phyloP scores from a whole-genome alignment of 352 stramenopile genomes.

The Globisporangium middletonii region DNA sequence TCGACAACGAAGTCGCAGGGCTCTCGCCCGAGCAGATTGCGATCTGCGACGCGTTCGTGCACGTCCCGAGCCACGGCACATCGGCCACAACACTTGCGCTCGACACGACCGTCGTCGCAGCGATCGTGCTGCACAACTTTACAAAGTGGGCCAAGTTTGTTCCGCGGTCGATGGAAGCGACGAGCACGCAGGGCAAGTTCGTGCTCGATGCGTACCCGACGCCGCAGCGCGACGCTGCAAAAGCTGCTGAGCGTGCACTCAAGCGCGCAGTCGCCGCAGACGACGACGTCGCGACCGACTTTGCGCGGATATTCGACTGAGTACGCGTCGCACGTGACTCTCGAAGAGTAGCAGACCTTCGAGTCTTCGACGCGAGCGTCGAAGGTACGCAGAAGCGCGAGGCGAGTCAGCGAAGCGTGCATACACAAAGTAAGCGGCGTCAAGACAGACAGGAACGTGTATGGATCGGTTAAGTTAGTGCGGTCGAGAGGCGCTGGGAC shows the following conservation, averaged over 20 bases:
- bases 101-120: conserved; percentile 57
- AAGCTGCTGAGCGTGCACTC: conserved; percentile 38
- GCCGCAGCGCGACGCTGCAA: conserved; percentile 30
- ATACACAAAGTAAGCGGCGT: too few relatives aligned
- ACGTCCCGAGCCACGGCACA: conserved; percentile 48
- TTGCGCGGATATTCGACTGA: conserved; percentile 47
- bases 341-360: too few relatives aligned
- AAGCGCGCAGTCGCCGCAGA: conserved; percentile 30
- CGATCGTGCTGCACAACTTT: conserved; percentile 67
- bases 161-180: conserved; percentile 53
- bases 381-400: too few relatives aligned
- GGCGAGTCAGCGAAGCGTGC: too few relatives aligned
- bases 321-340: neutral
- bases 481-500: too few relatives aligned
- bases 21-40: conserved; percentile 52
- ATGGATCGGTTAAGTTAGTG: neutral
- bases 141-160: conserved; percentile 51
- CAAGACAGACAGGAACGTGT: neutral
- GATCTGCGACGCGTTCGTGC: conserved; percentile 64
- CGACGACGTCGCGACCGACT: conserved; percentile 36
- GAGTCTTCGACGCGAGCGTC: too few relatives aligned
- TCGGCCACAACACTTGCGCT: conserved; percentile 29
- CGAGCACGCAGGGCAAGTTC: conserved; percentile 72
- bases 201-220: conserved; percentile 58
- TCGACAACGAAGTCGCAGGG: conserved; percentile 63